A percentile compares a stretch with the other conserved stretches of the same genome.
phyloP scores from a whole-genome alignment of 371 early-diverging fungal genomes.

The Mucor piriformis region DNA sequence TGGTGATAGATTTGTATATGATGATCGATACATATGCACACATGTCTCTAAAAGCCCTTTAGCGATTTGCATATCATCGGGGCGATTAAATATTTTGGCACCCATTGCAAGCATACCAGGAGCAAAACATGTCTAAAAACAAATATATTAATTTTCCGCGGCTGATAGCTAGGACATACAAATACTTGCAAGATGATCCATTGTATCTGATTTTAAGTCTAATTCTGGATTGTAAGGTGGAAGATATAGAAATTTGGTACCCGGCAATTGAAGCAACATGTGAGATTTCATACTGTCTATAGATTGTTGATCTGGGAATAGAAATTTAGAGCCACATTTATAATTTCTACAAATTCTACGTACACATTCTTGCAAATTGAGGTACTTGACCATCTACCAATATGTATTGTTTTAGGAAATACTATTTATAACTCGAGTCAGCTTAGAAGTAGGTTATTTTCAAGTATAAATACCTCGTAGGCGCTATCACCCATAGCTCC shows the following conservation, averaged over 20 bases:
- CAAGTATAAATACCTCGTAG: conserved; percentile 47
- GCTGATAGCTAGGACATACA: not conserved
- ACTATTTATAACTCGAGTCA: conserved; percentile 40
- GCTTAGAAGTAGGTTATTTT: not conserved
- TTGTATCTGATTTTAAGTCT: conserved; percentile 20
- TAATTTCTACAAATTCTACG: conserved; percentile 4
- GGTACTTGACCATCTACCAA: conserved; percentile 53
- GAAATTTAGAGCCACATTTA: not conserved
- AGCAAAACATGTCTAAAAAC: conserved; percentile 60
- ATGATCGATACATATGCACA: conserved; percentile 56
- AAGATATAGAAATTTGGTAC: conserved; percentile 47
- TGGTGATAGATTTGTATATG: conserved; percentile 58
- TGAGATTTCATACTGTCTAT: conserved; percentile 52
- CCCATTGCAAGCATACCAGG: conserved; percentile 73
- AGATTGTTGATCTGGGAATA: conserved; percentile 45
- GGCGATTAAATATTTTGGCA: conserved; percentile 49
- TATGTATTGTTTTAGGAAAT: conserved; percentile 74
- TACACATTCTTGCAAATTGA: conserved; percentile 61
- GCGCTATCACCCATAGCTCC: conserved; percentile 60
- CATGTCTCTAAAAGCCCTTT: conserved; percentile 59
- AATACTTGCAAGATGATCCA: conserved; percentile 59
- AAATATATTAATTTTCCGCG: not conserved
- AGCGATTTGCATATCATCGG: conserved; percentile 45
- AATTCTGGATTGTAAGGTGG: conserved; percentile 39
- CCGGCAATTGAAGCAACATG: conserved; percentile 50